Percentiles rank a stretch among this genome's conserved stretches.
These are phyloP conservation scores for Cryptococcus deneoformans DNA, from an alignment of 1,284 basidiomycete genomes.

Conservation along the genomic window DNA sequence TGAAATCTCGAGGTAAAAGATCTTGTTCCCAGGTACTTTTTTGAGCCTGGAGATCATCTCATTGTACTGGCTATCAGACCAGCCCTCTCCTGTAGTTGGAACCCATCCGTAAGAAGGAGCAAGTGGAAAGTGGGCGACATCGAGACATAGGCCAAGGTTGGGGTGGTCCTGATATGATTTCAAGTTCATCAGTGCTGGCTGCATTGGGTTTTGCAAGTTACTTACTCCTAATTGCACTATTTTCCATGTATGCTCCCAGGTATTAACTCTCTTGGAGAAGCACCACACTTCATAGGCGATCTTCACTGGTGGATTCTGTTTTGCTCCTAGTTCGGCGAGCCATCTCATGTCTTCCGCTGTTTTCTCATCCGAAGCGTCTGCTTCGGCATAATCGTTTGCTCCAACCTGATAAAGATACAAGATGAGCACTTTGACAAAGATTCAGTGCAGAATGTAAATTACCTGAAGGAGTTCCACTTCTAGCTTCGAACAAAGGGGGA, in stretches of 20 bases:
- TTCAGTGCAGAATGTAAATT: background rate
- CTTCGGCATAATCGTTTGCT: conserved; percentile 18
- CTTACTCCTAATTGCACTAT: conserved; percentile 16
- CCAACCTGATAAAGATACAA: no score
- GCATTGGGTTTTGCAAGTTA: background rate
- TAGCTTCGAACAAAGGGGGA: conserved; percentile 11
- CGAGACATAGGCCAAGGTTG: conserved; percentile 22
- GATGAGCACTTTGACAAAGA: no score
- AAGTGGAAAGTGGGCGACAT: conserved; percentile 16
- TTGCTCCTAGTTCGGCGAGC: conserved; percentile 16
- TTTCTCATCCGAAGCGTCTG: conserved; percentile 6
- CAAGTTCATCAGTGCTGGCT: background rate
- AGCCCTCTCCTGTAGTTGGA: conserved; percentile 7
- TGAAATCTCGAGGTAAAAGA: conserved; percentile 18
- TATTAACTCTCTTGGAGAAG: conserved; percentile 10
- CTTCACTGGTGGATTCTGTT: conserved; percentile 5
- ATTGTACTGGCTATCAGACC: conserved; percentile 1
- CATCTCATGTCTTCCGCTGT: conserved; percentile 15
- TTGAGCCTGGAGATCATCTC: conserved; percentile 7
- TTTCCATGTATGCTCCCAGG: conserved; percentile 18
- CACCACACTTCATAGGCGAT: conserved; percentile 31
- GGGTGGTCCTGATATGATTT: conserved; percentile 16
- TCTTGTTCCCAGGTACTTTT: conserved; percentile 11
- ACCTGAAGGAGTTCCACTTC: conserved; percentile 14
- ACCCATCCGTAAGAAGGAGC: conserved; percentile 17